Conservation (phyloP, 495 filamentous ascomycete species). For the Hypoxylon rickii region DNA sequence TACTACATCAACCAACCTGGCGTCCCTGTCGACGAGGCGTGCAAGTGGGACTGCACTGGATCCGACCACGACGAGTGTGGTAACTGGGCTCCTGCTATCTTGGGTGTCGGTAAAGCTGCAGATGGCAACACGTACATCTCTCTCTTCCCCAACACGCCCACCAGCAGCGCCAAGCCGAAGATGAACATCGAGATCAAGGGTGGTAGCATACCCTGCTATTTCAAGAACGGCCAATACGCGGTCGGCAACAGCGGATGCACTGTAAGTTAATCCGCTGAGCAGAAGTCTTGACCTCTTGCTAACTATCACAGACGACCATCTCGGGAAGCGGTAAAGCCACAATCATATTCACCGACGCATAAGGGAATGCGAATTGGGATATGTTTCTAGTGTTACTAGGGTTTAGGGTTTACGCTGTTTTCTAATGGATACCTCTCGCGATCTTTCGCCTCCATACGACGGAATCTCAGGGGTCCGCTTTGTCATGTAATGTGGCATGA, state of each 20-base stretch:
- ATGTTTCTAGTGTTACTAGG: conserved; percentile 29
- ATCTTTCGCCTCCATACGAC: conserved; percentile 32
- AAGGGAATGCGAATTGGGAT: conserved; percentile 7
- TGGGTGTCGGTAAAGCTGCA: conserved; percentile 74
- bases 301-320: conserved; percentile 46
- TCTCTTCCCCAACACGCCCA: conserved; percentile 69
- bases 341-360: conserved; percentile 43
- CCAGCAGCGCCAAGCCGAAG: conserved; percentile 66
- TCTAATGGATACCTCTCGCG: conserved; percentile 40
- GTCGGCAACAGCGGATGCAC: conserved; percentile 69
- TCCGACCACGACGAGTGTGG: conserved; percentile 59
- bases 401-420: conserved; percentile 37
- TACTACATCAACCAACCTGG: conserved; percentile 94
- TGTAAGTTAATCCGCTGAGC: conserved; percentile 50
- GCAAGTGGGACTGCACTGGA: conserved; percentile 70
- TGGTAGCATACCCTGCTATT: conserved; percentile 70
- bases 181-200: conserved; percentile 75
- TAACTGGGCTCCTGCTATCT: conserved; percentile 89
- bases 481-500: conserved; percentile 28
- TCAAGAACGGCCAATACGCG: conserved; percentile 67
- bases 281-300: not conserved
- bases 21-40: conserved; percentile 68
- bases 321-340: conserved; percentile 42
- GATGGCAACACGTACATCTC: conserved; percentile 76
- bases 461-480: conserved; percentile 19